Base-by-base conservation (phyloP, 2,329 filamentous ascomycete genomes). In the Epicoccum sorghinum region DNA sequence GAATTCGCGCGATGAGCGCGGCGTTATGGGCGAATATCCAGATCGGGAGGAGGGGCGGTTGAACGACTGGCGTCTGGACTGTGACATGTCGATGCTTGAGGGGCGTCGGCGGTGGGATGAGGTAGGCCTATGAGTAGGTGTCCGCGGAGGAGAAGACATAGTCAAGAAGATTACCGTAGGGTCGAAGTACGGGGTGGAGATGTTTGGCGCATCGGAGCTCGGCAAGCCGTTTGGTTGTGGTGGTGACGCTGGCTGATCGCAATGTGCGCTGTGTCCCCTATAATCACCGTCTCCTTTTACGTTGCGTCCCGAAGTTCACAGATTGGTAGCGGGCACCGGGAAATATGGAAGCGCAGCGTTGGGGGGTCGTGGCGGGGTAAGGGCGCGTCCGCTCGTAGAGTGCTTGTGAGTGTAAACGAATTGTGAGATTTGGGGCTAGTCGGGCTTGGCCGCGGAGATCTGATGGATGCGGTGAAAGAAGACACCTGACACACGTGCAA, bases 1-100 rank as follows among this genome's bases (percentile, higher is more conserved):
- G 55, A 75, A 74, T 9, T 72, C 68, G n/a, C 69, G 72, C 52
- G 70, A 71, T 9, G 74, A 75, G 40, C 73, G 73, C 29, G 76
- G 74, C 48, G 76, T 78, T 42, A 74, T 67, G n/a, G 77, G 77
- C 43, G 75, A 79, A 56, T 78, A 77, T 45, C 78, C 78, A 14
- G 52, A 55, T 38, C 46, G 50, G 47, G 78, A 79, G n/a, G 72
- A 74, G 53, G 72, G 70, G 65, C 78, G 68, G 65, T 77, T 60
- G 61, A 75, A 56, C 13, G 72, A 74, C 36, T 72, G 65, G 24
- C 72, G 68, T 59, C 68, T 65, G 27, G 65, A 71, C 45, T 71
- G 61, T 18, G 74, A 75, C 58, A 77, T 76, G 51, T 78, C 76
- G 44, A 78, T 65, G 57, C 75, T 78, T 13, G 76, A 77, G 42